These are phyloP conservation scores for Spinacia oleracea DNA, from an alignment of 179 eudicot genomes.

Conservation along the genomic window DNA sequence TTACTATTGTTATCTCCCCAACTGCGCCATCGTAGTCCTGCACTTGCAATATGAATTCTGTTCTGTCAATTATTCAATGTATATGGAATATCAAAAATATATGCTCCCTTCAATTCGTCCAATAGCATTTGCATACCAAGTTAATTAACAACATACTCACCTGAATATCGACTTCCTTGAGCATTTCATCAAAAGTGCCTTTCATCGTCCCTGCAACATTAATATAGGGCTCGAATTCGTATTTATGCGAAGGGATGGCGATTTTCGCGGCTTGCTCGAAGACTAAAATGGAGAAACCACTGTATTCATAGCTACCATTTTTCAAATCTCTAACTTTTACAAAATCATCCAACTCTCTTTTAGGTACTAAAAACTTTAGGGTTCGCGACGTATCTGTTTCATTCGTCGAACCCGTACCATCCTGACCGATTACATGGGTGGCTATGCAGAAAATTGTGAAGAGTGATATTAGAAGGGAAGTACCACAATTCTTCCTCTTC, in stretches of 20 bases:
- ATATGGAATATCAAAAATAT: too few species aligned
- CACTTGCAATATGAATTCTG: background rate
- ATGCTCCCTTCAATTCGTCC: too few species aligned
- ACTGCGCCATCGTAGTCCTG: background rate
- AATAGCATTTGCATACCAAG: too few species aligned
- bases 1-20: slow-evolving; percentile 5
- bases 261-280: background rate
- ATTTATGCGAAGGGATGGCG: background rate
- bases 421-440: background rate
- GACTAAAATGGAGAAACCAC: background rate
- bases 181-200: slow-evolving; percentile 6
- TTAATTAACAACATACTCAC: too few species aligned
- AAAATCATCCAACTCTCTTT: background rate
- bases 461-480: background rate
- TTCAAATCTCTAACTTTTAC: background rate
- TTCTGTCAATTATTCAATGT: too few species aligned
- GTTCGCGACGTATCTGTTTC: background rate
- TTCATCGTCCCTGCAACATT: background rate
- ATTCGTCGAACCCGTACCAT: background rate
- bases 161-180: background rate
- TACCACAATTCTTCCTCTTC: background rate
- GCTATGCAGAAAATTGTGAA: background rate
- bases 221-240: background rate
- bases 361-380: background rate
- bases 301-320: background rate